Conservation (phyloP, 805 yeast genomes). For the Blastobotrys americana region DNA sequence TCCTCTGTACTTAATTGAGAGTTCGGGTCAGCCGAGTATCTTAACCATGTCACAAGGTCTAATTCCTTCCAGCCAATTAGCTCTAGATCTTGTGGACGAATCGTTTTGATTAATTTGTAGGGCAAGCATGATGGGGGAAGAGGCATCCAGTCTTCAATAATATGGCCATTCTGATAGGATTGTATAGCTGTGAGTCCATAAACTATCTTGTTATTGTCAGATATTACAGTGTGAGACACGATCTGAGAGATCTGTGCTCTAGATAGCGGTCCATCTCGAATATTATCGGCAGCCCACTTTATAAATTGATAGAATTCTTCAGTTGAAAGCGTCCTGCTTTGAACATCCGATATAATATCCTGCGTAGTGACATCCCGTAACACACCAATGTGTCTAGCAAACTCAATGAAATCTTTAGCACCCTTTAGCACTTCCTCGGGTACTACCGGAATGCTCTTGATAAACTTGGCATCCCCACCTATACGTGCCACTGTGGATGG, state of each 20-base stretch:
- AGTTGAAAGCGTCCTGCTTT: constrained; percentile 22
- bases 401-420: constrained; percentile 24
- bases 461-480: constrained; percentile 20
- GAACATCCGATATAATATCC: constrained; percentile 28
- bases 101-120: constrained; percentile 14
- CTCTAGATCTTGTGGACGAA: constrained; percentile 18
- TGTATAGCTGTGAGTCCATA: constrained; percentile 19
- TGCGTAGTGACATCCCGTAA: constrained; percentile 20
- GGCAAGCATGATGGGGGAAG: constrained; percentile 31
- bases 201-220: constrained; percentile 18
- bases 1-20: constrained; percentile 12
- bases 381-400: constrained; percentile 20
- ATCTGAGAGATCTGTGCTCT: constrained; percentile 14
- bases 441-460: constrained; percentile 25
- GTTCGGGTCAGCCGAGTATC: constrained; percentile 12
- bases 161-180: constrained; percentile 22
- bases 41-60: constrained; percentile 21
- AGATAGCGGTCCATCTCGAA: constrained; percentile 12
- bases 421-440: constrained; percentile 17
- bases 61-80: constrained; percentile 25
- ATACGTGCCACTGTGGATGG: constrained; percentile 27
- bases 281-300: constrained; percentile 24
- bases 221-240: constrained; percentile 21
- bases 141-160: constrained; percentile 23
- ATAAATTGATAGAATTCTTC: constrained; percentile 20